Conservation (phyloP, 345 rosid genomes). For the Citrus sp. region DNA sequence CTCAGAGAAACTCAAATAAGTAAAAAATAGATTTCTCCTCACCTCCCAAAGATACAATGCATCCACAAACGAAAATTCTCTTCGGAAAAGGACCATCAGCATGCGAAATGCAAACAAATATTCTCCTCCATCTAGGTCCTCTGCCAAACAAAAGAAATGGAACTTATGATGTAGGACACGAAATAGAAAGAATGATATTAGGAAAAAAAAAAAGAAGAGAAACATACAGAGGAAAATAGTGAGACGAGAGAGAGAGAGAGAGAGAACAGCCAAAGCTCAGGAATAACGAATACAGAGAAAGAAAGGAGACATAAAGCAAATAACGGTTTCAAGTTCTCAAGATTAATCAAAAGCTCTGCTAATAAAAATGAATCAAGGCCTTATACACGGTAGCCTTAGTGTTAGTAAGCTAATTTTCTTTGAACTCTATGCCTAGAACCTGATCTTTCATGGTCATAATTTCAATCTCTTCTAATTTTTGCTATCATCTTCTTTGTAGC, state of each 20-base stretch:
- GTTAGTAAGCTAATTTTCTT: not conserved
- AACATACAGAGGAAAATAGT: not conserved
- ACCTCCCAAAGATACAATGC: constrained; percentile 97
- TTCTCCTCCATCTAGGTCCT: constrained; percentile 89
- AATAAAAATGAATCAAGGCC: not conserved
- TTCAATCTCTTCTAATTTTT: not conserved
- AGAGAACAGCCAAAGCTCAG: not conserved
- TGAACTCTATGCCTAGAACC: not conserved
- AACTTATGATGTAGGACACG: not conserved
- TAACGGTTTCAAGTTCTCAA: not conserved
- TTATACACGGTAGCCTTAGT: not conserved
- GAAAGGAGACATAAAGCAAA: not conserved
- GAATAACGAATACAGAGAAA: not conserved
- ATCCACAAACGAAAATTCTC: constrained; percentile 90
- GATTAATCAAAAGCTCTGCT: not conserved
- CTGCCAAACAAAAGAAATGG: constrained; percentile 39
- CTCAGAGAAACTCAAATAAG: not conserved
- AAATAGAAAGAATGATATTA: not conserved
- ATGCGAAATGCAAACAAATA: constrained; percentile 91
- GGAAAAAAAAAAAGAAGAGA: not conserved
- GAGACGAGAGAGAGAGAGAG: not conserved
- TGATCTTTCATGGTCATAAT: not conserved
- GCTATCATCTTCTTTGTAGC: not conserved
- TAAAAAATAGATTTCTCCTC: constrained; percentile 17
- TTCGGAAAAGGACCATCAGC: constrained; percentile 95